Conservation (phyloP, 2,329 filamentous ascomycete genomes). For the Trichoderma sp. region DNA sequence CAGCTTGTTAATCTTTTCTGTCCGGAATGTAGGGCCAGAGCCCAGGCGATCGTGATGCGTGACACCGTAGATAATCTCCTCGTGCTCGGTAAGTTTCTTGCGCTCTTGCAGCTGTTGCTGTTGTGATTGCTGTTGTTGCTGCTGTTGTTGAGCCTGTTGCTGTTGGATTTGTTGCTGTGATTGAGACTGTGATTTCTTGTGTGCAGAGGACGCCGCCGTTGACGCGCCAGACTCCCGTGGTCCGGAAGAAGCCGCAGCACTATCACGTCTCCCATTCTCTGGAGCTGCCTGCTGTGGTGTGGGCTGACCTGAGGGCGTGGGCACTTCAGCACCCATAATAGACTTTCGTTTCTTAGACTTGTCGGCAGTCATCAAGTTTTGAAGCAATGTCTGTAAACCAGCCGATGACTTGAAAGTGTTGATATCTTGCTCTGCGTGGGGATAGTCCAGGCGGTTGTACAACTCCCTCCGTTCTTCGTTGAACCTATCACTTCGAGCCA, state of each 20-base stretch:
- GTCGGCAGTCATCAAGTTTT: constrained; percentile 78
- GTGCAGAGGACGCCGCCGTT: constrained; percentile 42
- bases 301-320: constrained; percentile 41
- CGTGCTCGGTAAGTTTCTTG: constrained; percentile 69
- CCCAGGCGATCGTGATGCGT: constrained; percentile 80
- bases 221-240: constrained; percentile 36
- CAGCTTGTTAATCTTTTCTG: constrained; percentile 75
- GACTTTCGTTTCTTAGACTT: constrained; percentile 86
- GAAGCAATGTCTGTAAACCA: constrained; percentile 75
- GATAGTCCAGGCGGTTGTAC: constrained; percentile 83
- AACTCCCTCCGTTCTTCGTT: constrained; percentile 86
- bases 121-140: constrained; percentile 31
- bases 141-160: constrained; percentile 29
- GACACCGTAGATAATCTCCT: constrained; percentile 80
- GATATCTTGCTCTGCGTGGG: constrained; percentile 66
- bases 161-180: constrained; percentile 35
- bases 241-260: constrained; percentile 49
- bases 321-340: constrained; percentile 57
- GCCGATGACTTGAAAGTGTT: constrained; percentile 76
- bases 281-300: constrained; percentile 38
- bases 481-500: constrained; percentile 79
- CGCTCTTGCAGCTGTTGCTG: constrained; percentile 51
- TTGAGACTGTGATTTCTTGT: constrained; percentile 46
- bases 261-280: constrained; percentile 48
- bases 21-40: constrained; percentile 85